Evolutionary conservation across 1,284 basidiomycete genomes (phyloP).

Genomic region (Microbotryum violaceum): DNA sequence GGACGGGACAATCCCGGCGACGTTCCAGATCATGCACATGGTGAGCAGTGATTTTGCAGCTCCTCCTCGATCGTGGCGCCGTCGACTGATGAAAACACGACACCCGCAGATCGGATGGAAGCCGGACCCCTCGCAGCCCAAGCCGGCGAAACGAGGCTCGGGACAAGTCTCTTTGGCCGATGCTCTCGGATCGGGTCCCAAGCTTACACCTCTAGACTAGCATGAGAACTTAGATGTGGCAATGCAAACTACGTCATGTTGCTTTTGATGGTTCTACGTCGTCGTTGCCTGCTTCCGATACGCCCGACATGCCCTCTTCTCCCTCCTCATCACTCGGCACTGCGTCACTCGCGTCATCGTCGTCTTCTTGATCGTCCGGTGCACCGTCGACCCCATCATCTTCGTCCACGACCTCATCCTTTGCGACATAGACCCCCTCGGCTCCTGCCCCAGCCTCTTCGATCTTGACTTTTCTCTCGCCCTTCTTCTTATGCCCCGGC

Average conservation of each 20-base stretch:
- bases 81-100: background rate
- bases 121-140: conserved; percentile 71
- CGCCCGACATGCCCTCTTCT: background rate
- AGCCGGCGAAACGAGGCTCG: conserved; percentile 75
- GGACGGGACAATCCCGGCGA: conserved; percentile 81
- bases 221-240: too few species aligned
- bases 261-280: too few species aligned
- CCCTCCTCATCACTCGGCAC: conserved; percentile 1
- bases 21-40: conserved; percentile 92
- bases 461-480: background rate
- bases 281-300: background rate
- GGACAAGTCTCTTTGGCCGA: conserved; percentile 75
- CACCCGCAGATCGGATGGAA: conserved; percentile 90
- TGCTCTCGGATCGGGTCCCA: conserved; percentile 32
- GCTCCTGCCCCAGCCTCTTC: background rate
- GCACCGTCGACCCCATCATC: background rate
- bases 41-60: conserved; percentile 46
- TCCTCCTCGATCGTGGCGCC: background rate
- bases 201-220: background rate
- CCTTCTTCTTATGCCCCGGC: conserved; percentile 18
- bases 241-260: too few species aligned
- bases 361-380: background rate
- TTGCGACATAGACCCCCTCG: conserved; percentile 4
- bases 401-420: background rate
- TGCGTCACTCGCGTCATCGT: background rate